Conservation (phyloP, 768 basidiomycete genomes). For the Russula sp. region DNA sequence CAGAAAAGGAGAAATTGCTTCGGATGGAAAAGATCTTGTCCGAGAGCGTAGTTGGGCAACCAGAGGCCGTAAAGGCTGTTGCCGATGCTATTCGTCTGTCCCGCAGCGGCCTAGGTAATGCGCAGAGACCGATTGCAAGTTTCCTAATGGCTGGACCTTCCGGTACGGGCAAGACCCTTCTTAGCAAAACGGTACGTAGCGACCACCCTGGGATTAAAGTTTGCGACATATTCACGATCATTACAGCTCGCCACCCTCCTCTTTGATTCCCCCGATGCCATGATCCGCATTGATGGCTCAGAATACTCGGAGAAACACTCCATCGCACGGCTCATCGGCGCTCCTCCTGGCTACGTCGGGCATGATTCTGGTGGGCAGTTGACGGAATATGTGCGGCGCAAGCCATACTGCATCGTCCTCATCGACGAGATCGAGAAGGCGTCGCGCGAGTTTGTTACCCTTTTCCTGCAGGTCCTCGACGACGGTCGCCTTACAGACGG, state of each 20-base stretch:
- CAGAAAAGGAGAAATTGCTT: slow-evolving; percentile 85
- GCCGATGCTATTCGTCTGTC: slow-evolving; percentile 92
- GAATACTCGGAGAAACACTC: slow-evolving; percentile 88
- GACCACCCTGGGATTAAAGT: not conserved
- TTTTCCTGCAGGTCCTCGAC: slow-evolving; percentile 82
- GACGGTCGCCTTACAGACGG: slow-evolving; percentile 91
- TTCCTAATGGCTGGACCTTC: slow-evolving; percentile 92
- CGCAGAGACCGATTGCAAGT: slow-evolving; percentile 82
- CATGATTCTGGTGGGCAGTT: slow-evolving; percentile 87
- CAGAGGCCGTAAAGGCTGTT: slow-evolving; percentile 86
- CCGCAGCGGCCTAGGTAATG: slow-evolving; percentile 88
- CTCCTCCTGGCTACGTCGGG: slow-evolving; percentile 89
- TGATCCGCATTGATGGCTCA: slow-evolving; percentile 89
- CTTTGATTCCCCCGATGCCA: slow-evolving; percentile 86
- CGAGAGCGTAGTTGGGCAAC: slow-evolving; percentile 80
- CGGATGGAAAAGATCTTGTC: slow-evolving; percentile 81
- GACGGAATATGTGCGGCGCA: slow-evolving; percentile 88
- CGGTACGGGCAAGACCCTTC: slow-evolving; percentile 85
- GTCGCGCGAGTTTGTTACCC: slow-evolving; percentile 57
- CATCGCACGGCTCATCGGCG: slow-evolving; percentile 61
- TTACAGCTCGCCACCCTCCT: slow-evolving; percentile 76
- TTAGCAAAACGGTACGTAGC: slow-evolving; percentile 76
- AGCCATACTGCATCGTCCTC: slow-evolving; percentile 82
- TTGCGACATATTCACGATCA: slow-evolving; percentile 18
- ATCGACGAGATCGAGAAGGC: slow-evolving; percentile 93